These are phyloP conservation scores for Incumbomyces delicatus DNA, from an alignment of 2,329 filamentous ascomycete species.

Conservation along the genomic window DNA sequence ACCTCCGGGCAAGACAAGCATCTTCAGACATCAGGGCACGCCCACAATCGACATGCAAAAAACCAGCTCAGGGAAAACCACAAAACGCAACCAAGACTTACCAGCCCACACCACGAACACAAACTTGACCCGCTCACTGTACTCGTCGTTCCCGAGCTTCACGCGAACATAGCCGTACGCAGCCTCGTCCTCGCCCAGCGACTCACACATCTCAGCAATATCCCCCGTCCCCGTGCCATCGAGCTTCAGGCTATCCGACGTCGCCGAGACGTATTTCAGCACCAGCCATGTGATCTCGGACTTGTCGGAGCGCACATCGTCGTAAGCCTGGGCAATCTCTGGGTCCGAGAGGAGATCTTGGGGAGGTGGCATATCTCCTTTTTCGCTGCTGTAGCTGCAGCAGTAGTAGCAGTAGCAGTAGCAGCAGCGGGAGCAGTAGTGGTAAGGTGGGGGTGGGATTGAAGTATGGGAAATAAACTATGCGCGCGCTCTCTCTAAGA, in stretches of 20 bases:
- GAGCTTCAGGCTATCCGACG: background rate
- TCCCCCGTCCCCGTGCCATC: background rate
- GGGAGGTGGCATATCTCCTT: background rate
- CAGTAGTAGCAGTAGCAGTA: too few relatives aligned
- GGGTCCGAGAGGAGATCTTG: background rate
- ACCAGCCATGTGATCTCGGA: background rate
- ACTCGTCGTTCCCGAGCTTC: conserved; percentile 5
- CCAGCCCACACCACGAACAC: conserved; percentile 5
- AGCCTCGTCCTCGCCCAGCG: conserved; percentile 1
- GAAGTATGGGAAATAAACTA: too few relatives aligned
- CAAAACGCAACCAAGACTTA: background rate
- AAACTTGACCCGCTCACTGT: conserved; percentile 1
- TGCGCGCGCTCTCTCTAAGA: too few relatives aligned
- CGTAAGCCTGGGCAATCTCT: background rate
- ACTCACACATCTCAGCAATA: conserved; percentile 1
- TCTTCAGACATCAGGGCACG: too few relatives aligned
- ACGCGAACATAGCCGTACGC: background rate
- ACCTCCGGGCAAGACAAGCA: too few relatives aligned
- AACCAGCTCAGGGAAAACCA: background rate
- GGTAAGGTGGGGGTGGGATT: too few relatives aligned
- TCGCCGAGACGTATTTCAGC: background rate
- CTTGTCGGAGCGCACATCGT: conserved; percentile 4
- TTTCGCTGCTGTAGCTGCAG: too few relatives aligned
- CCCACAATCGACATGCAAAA: too few relatives aligned
- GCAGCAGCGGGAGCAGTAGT: too few relatives aligned